Evolutionary conservation across 352 stramenopile genomes (phyloP).

Genomic region (Phytophthora vignae): DNA sequence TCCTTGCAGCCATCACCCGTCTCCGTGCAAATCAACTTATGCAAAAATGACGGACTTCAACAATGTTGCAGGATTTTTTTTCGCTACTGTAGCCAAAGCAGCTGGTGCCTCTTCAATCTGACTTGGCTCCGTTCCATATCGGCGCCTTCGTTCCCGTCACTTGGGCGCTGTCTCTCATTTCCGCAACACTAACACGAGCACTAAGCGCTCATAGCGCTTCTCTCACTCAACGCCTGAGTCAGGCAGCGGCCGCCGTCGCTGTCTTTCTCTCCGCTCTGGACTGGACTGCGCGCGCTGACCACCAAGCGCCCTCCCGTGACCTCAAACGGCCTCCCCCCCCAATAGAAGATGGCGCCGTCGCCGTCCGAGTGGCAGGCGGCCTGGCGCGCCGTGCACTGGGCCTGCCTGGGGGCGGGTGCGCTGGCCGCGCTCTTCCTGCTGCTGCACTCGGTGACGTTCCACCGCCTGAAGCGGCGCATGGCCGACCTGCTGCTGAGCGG

Average conservation of each 20-base stretch:
- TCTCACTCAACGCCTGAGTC: too few species aligned
- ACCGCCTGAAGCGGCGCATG: constrained; percentile 71
- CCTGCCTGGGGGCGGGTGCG: constrained; percentile 44
- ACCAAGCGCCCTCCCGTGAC: neutral
- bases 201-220: too few species aligned
- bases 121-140: neutral
- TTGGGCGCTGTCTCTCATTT: neutral
- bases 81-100: neutral
- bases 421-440: constrained; percentile 61
- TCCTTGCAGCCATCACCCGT: too few species aligned
- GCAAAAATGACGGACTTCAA: too few species aligned
- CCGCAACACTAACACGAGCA: too few species aligned
- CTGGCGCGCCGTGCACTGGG: constrained; percentile 66
- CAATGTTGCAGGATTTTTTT: neutral
- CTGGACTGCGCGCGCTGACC: constrained; percentile 14
- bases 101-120: neutral
- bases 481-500: constrained; percentile 73
- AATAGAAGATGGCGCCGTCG: constrained; percentile 7
- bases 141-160: neutral
- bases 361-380: constrained; percentile 43
- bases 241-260: too few species aligned
- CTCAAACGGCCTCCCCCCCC: neutral
- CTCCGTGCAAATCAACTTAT: too few species aligned
- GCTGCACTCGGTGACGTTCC: constrained; percentile 65
- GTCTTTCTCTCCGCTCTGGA: too few species aligned